phyloP scores from a whole-genome alignment of 2,329 filamentous ascomycete species.

The Colletotrichum eremochloae region DNA sequence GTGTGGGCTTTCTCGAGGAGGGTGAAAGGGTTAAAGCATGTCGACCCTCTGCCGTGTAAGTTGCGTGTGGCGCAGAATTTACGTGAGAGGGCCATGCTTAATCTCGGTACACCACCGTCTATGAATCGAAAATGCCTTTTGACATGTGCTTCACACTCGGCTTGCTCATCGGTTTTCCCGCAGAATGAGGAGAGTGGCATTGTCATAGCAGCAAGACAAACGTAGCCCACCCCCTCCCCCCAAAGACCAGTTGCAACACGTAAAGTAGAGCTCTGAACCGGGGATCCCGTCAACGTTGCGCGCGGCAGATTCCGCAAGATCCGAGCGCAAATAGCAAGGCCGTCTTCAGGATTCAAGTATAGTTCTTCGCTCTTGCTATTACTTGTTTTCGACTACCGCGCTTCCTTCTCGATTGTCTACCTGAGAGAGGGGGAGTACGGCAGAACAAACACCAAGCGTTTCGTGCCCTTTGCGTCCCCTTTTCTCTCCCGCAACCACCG shows the following conservation, averaged over 20 bases:
- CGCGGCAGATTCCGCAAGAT: not conserved
- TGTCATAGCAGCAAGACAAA: not conserved
- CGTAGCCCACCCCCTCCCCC: not conserved
- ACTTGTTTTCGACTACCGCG: not conserved
- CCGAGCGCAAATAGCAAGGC: not conserved
- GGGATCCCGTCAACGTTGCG: not conserved
- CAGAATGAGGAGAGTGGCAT: conserved; percentile 4
- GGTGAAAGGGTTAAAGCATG: conserved; percentile 9
- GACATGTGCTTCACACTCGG: conserved; percentile 30
- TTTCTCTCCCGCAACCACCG: not conserved
- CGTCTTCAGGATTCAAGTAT: not conserved
- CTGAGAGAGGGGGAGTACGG: not conserved
- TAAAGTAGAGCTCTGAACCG: not conserved
- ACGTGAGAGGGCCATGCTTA: conserved; percentile 15
- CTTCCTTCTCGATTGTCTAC: not conserved
- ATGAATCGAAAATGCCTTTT: not conserved
- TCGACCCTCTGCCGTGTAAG: not conserved
- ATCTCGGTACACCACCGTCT: conserved; percentile 26
- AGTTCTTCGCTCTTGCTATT: conserved; percentile 11
- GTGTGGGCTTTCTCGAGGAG: not conserved
- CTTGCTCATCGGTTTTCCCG: not conserved
- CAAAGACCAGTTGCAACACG: not conserved
- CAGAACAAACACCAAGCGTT: conserved; percentile 12
- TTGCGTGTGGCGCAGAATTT: conserved; percentile 19
- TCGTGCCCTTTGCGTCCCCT: too few relatives aligned